These are phyloP conservation scores for Calonectria montana DNA, from an alignment of 2,329 filamentous ascomycete genomes.

Conservation along the genomic window DNA sequence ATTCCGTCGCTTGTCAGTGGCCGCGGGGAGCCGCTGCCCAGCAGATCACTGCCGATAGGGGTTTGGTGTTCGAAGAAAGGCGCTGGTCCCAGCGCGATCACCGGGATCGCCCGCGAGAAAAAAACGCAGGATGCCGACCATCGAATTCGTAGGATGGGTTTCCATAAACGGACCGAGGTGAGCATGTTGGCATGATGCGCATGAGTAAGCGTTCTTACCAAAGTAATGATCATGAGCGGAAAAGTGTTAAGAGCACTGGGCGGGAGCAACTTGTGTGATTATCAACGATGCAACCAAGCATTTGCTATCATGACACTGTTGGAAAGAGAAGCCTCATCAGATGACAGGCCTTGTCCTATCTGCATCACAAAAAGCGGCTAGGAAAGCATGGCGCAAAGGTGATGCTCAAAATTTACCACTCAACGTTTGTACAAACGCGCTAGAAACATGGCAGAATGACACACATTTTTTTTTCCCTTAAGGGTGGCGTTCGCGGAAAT, in stretches of 20 bases:
- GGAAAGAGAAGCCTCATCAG: neutral
- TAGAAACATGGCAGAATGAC: neutral
- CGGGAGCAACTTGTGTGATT: neutral
- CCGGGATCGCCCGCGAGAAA: conserved; percentile 40
- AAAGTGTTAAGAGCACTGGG: neutral
- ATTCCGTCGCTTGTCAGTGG: conserved; percentile 33
- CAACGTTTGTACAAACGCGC: neutral
- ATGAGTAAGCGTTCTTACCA: neutral
- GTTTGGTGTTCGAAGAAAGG: conserved; percentile 14
- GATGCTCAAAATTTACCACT: neutral
- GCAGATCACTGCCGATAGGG: conserved; percentile 39
- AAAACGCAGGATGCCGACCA: conserved; percentile 33
- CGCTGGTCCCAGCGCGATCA: conserved; percentile 25
- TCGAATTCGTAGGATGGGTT: conserved; percentile 22
- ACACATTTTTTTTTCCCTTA: conserved; percentile 20
- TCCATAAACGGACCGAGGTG: conserved; percentile 25
- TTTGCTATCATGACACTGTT: neutral
- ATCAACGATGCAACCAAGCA: neutral
- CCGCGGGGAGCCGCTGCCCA: conserved; percentile 29
- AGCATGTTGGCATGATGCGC: conserved; percentile 1
- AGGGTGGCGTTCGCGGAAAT: conserved; percentile 30
- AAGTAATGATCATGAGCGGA: neutral
- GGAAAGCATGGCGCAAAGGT: neutral
- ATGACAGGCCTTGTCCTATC: neutral
- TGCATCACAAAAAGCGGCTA: too few species aligned